A percentile compares a stretch with the other conserved stretches of the same genome.
Conservation (phyloP, 495 filamentous ascomycete genomes). For the Aspergillus incahuasiensis region DNA sequence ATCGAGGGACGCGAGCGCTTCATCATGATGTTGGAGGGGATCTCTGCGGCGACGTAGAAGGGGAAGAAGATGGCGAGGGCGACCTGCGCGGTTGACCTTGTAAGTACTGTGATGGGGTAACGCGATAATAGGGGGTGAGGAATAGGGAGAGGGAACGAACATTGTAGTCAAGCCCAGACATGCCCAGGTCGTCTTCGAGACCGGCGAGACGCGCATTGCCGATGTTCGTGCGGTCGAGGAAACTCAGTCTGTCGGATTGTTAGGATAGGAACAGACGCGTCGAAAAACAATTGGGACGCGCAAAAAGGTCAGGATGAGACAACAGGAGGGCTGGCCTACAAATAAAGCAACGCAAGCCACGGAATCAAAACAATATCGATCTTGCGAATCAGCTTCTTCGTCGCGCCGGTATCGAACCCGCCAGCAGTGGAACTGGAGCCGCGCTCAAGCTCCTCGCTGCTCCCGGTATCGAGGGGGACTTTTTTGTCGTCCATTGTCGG, state of each 20-base stretch:
- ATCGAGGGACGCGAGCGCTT: constrained; percentile 9
- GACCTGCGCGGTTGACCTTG: background rate
- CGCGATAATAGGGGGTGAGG: too few relatives aligned
- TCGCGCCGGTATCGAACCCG: background rate
- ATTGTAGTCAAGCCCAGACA: constrained; percentile 15
- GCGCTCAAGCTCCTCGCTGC: constrained; percentile 9
- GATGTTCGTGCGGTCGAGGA: constrained; percentile 17
- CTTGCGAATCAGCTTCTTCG: constrained; percentile 14
- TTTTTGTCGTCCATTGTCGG: constrained; percentile 4
- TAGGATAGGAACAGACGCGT: too few relatives aligned
- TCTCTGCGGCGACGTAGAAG: constrained; percentile 16
- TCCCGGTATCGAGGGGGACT: constrained; percentile 1
- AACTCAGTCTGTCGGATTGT: constrained; percentile 10
- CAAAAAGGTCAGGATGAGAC: too few relatives aligned
- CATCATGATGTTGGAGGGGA: constrained; percentile 19
- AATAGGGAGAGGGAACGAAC: too few relatives aligned
- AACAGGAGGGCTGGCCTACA: background rate
- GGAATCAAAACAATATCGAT: constrained; percentile 15
- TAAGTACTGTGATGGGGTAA: background rate
- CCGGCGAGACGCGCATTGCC: constrained; percentile 14
- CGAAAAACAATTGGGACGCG: too few relatives aligned
- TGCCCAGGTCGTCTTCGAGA: constrained; percentile 11
- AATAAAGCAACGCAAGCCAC: constrained; percentile 14
- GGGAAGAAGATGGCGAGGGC: constrained; percentile 18
- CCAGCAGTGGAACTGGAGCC: background rate